Percentiles rank a stretch among this genome's conserved stretches.
Evolutionary conservation across 1,139 yeast genomes (phyloP).

Genomic region (Geotrichum klebahnii): DNA sequence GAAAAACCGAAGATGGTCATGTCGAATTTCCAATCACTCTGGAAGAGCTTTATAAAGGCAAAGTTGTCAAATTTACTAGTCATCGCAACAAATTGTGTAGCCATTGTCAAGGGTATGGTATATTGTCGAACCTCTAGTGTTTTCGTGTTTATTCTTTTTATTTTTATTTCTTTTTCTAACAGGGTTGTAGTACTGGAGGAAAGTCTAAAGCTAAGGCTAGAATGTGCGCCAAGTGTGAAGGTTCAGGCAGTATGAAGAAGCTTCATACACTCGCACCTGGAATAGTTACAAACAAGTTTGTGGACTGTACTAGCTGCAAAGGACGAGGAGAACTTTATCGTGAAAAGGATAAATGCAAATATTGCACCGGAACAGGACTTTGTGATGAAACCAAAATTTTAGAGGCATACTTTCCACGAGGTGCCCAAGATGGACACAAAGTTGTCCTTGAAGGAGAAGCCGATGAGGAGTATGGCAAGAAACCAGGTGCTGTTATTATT

Average conservation of each 20-base stretch:
- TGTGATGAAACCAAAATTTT: constrained; percentile 66
- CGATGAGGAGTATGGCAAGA: constrained; percentile 65
- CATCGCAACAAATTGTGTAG: constrained; percentile 70
- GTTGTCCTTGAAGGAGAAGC: constrained; percentile 66
- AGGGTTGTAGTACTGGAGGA: constrained; percentile 57
- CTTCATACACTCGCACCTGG: constrained; percentile 74
- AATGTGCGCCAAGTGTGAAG: constrained; percentile 65
- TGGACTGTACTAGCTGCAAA: constrained; percentile 63
- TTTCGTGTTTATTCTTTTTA: too few species aligned
- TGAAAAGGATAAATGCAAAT: constrained; percentile 69
- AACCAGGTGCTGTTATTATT: constrained; percentile 75
- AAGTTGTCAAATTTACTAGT: constrained; percentile 68
- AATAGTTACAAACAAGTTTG: constrained; percentile 58
- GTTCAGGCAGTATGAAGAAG: constrained; percentile 61
- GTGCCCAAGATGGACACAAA: constrained; percentile 57
- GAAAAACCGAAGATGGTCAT: constrained; percentile 61
- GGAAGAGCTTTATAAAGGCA: constrained; percentile 82
- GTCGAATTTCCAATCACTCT: constrained; percentile 61
- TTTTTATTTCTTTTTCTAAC: constrained; percentile 2
- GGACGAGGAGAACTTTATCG: constrained; percentile 66
- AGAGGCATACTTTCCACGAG: constrained; percentile 74
- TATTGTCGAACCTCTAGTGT: too few species aligned
- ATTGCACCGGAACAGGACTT: constrained; percentile 64
- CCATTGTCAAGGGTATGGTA: constrained; percentile 55
- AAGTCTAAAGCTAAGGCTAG: constrained; percentile 55